Conservation (phyloP, 148 eudicot species). For the Rhododendron griersonianum region DNA sequence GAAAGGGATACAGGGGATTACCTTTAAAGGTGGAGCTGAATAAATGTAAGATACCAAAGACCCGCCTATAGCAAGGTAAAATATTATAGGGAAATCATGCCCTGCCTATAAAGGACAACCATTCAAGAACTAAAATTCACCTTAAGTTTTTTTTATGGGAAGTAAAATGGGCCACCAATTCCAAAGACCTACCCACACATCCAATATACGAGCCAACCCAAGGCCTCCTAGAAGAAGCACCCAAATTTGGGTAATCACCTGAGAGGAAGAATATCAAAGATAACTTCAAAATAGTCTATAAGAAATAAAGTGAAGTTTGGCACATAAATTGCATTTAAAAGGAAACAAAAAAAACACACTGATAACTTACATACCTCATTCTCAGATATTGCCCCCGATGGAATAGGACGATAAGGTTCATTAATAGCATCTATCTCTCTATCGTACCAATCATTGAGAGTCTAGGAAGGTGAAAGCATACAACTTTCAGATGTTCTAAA, state of each 20-base stretch:
- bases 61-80: conserved; percentile 92
- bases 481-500: conserved; percentile 3
- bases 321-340: neutral
- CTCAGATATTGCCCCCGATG: conserved; percentile 89
- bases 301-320: neutral
- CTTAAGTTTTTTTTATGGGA: neutral
- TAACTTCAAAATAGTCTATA: neutral
- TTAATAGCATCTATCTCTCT: conserved; percentile 95
- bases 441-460: conserved; percentile 97
- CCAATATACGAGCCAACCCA: conserved; percentile 73
- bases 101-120: conserved; percentile 61
- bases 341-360: neutral
- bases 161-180: conserved; percentile 6
- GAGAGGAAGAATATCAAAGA: neutral
- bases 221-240: conserved; percentile 83
- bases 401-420: conserved; percentile 98
- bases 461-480: conserved; percentile 39
- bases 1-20: conserved; percentile 15
- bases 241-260: conserved; percentile 98
- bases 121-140: conserved; percentile 8
- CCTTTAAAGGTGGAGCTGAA: conserved; percentile 98
- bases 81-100: conserved; percentile 64
- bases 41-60: conserved; percentile 85
- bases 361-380: conserved; percentile 47
- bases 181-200: conserved; percentile 74